Evolutionary conservation across 139 green algal species (phyloP), one percentile per base, ranked within the genome.

Genomic region (Picochlorum sp.): DNA sequence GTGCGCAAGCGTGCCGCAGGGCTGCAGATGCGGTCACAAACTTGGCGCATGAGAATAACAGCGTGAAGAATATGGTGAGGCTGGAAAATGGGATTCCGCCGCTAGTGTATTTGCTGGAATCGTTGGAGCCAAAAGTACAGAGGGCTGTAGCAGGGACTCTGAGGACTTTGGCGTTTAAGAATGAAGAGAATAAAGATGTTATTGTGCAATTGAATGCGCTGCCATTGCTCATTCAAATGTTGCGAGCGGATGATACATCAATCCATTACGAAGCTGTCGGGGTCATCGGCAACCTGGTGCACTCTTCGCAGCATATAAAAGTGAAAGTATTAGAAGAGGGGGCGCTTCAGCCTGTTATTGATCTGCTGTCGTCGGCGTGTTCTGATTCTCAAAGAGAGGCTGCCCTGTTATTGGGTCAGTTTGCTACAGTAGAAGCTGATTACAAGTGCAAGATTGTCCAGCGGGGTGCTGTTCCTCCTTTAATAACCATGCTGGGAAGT

Each of bases 211-310:
- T 82, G 40, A 81, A 83, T 5, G 85, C 89, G 1, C 72, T 98
- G 54, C 83, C 86, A 22, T 81, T 85, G 9, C 78, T 97, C n/a
- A 88, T 96, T 40, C 88, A 90, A 66, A 96, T 99, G 88, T 81
- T 98, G 28, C 76, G 81, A 3, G 84, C 82, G 4, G 85, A 96
- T 33, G 93, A 99, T 68, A 41, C 60, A 30, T 78, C 74, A 50
- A 86, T 93, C 29, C 92, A 98, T 67, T 97, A 97, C 57, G 93
- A 99, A 75, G 93, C 93, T 28, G 89, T 99, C 10, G 93, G 92
- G 7, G 93, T 97, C 7, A 91, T 99, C 25, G 91, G 90, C 54
- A 98, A 97, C 65, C 76, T 99, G 10, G 93, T 99, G 53, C 93
- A 99, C 74, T 91, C 79, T 3, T 89, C 79, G 1, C 28, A 56